phyloP scores from a whole-genome alignment of 768 basidiomycete species.

The Pleurotus citrinopileatus region DNA sequence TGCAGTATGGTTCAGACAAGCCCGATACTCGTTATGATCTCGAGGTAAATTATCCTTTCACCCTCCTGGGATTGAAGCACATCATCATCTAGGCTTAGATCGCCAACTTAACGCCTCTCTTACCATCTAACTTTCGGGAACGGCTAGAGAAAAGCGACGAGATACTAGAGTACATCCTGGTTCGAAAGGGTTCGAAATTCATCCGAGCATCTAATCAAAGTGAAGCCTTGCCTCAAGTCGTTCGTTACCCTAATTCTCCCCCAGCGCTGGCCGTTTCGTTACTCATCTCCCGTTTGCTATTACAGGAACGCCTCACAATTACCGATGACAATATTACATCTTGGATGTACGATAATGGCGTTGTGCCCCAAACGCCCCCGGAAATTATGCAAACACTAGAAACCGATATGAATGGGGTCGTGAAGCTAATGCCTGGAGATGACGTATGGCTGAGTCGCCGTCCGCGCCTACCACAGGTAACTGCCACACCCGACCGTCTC shows the following conservation, averaged over 20 bases:
- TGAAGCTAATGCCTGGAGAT: slow-evolving; percentile 48
- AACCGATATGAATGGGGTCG: slow-evolving; percentile 33
- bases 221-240: neutral
- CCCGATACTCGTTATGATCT: slow-evolving; percentile 88
- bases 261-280: slow-evolving; percentile 15
- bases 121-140: slow-evolving; percentile 27
- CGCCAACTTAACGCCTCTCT: slow-evolving; percentile 36
- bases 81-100: slow-evolving; percentile 33
- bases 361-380: slow-evolving; percentile 21
- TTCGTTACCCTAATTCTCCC: neutral
- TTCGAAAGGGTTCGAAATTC: slow-evolving; percentile 43
- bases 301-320: slow-evolving; percentile 48
- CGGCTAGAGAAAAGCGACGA: slow-evolving; percentile 26
- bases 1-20: slow-evolving; percentile 90
- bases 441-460: slow-evolving; percentile 58
- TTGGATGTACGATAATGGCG: slow-evolving; percentile 43
- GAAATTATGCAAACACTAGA: slow-evolving; percentile 20
- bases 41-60: slow-evolving; percentile 50
- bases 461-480: slow-evolving; percentile 49
- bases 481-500: slow-evolving; percentile 12
- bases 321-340: slow-evolving; percentile 40
- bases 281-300: slow-evolving; percentile 9
- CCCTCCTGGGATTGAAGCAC: slow-evolving; percentile 13
- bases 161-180: slow-evolving; percentile 44
- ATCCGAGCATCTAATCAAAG: slow-evolving; percentile 32